Evolutionary conservation across 306 rosid genomes (phyloP), one percentile per base, ranked within the genome.

Genomic region (Dalbergia cochinchinensis): DNA sequence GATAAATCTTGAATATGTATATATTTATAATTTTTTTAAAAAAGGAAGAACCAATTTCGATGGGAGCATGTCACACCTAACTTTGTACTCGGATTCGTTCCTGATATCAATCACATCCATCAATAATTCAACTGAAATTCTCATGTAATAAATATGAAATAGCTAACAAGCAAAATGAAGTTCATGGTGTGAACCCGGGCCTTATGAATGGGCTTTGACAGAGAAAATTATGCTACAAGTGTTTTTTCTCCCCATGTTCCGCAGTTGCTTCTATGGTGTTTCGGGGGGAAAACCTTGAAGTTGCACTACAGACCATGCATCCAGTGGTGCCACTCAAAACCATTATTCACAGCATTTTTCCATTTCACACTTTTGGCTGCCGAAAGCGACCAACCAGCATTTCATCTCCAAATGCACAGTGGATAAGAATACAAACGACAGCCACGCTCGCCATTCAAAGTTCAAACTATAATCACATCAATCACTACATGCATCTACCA

Each of bases 251-350:
- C 50, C 6, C 11, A 14, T 37, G 31, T 51, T 4, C 15, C 5
- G 1, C 7, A 68, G 47, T 48, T 69, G 13, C 20, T 13, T 37
- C 41, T 6, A 0, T 3, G 45, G 10, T 4, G 69, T 64, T 35
- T 14, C 65, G 11, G 35, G n/a, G 34, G 64, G 20, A 58, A 6
- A 13, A 8, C 10, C 68, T 60, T 63, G 20, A 37, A 14, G 62
- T 70, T n/a, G 69, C 47, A n/a, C 51, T 62, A 33, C 18, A 62
- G 35, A 12, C 42, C 74, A 51, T 51, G 62, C 62, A 70, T 70
- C 62, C 61, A 69, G 7, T 13, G 31, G 31, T 26, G 31, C 20
- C 59, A 20, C 59, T 45, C 12, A 12, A 66, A 18, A 69, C 51
- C 8, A 14, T 8, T 8, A n/a, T 16, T 69, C 42, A 47, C 42